Percentiles rank a stretch among this genome's conserved stretches.
phyloP scores from a whole-genome alignment of 257 asterid species.

The Coffea canephora region DNA sequence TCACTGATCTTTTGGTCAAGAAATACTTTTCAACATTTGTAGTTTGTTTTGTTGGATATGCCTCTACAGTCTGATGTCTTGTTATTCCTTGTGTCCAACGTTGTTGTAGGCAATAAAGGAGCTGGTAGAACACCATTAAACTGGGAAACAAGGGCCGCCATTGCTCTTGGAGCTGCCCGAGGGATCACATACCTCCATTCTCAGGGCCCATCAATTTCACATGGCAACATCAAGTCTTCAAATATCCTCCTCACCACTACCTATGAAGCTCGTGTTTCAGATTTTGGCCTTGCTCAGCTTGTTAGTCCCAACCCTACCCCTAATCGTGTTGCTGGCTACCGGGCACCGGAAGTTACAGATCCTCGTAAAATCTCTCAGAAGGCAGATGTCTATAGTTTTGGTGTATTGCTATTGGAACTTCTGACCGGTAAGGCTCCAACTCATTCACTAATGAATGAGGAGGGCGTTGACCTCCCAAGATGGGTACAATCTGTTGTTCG shows the following conservation, averaged over 20 bases:
- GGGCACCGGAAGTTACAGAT: slow-evolving; percentile 55
- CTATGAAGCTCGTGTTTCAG: slow-evolving; percentile 44
- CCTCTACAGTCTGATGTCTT: neutral
- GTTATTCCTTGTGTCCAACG: neutral
- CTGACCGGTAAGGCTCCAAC: slow-evolving; percentile 51
- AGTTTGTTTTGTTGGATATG: neutral
- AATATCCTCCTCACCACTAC: slow-evolving; percentile 45
- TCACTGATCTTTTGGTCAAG: neutral
- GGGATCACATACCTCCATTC: slow-evolving; percentile 52
- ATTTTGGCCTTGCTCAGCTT: slow-evolving; percentile 47
- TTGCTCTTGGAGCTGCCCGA: slow-evolving; percentile 47
- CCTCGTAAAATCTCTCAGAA: slow-evolving; percentile 45
- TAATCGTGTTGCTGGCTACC: slow-evolving; percentile 43
- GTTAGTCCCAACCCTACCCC: slow-evolving; percentile 41
- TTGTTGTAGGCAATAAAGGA: slow-evolving; percentile 40
- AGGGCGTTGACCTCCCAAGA: slow-evolving; percentile 45
- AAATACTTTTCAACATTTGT: neutral
- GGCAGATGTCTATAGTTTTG: slow-evolving; percentile 52
- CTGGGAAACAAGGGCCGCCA: slow-evolving; percentile 49
- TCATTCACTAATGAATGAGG: slow-evolving; percentile 39
- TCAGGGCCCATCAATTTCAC: slow-evolving; percentile 41
- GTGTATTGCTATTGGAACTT: slow-evolving; percentile 46
- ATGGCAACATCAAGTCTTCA: slow-evolving; percentile 57
- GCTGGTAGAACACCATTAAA: slow-evolving; percentile 50
- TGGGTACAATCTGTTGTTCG: slow-evolving; percentile 54